Conservation (phyloP, 768 basidiomycete species). For the Exidia glandulosa region DNA sequence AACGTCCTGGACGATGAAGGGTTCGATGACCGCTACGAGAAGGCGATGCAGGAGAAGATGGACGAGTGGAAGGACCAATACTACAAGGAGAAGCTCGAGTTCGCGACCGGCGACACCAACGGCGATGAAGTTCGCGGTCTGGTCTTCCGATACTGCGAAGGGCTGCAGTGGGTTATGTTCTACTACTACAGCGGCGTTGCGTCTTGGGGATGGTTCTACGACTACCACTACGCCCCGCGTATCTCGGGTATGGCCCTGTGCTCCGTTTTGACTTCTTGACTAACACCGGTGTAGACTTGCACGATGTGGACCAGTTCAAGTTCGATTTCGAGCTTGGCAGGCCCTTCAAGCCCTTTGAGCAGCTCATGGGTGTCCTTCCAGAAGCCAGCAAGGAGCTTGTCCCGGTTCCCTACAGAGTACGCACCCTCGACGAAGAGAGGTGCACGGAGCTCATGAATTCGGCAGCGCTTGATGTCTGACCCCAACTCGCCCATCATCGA, state of each 20-base stretch:
- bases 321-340: constrained; percentile 80
- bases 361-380: constrained; percentile 96
- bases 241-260: constrained; percentile 62
- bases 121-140: constrained; percentile 59
- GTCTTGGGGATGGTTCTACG: constrained; percentile 98
- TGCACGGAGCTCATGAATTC: background rate
- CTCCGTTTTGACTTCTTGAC: background rate
- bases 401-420: constrained; percentile 26
- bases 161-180: constrained; percentile 97
- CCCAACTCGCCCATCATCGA: constrained; percentile 79
- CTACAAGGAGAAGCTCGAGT: constrained; percentile 82
- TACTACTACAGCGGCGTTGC: constrained; percentile 97
- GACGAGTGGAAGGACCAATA: constrained; percentile 85
- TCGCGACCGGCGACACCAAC: constrained; percentile 50
- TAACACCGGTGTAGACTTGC: constrained; percentile 33
- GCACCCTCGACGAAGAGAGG: too few relatives aligned
- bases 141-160: constrained; percentile 77
- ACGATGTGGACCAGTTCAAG: constrained; percentile 58
- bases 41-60: constrained; percentile 71
- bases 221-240: constrained; percentile 94
- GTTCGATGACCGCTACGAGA: constrained; percentile 71
- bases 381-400: constrained; percentile 82
- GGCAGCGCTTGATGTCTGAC: constrained; percentile 81
- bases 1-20: constrained; percentile 61
- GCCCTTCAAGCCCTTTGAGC: constrained; percentile 90